Base-by-base conservation (phyloP, 148 eudicot species). In the Polygonum maritimum region DNA sequence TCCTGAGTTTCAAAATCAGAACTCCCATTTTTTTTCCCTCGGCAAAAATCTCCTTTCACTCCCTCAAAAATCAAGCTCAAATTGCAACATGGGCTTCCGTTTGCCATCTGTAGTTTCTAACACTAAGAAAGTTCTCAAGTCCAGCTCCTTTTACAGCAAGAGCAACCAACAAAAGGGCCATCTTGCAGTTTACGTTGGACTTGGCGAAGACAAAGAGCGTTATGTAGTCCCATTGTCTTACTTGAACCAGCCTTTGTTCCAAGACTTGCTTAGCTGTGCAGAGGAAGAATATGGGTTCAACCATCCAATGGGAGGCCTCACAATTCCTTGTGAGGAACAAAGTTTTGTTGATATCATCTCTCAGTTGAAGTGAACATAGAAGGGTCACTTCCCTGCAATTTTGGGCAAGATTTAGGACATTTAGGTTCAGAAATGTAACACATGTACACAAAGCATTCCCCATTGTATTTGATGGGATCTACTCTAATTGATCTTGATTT, bases 281-380 rank as follows among this genome's bases (percentile, higher is more conserved):
- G 92, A 85, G 52, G 89, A 88, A 44, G 89, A 88, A 75, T 88
- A 86, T 21, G 92, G 92, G 35, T 88, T 85, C 57, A 81, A 80
- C 74, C 85, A 88, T 48, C 84, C 83, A 15, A 88, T 82, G 88
- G 67, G 67, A 26, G 89, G 92, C 18, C 78, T 88, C 33, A 85
- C 88, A 1, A 82, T 88, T 72, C 89, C 89, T 54, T 86, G 89
- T 49, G 79, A 85, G 39, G 85, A 86, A 83, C 13, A 58, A 2
- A 21, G 0, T 3, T 58, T 58, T 58, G 67, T 9, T 9, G 67
- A 58, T 58, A 35, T 58, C 67, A 58, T 58, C 67, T 58, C 67
- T 21, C 67, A 58, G 33, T 6, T 58, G 13, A 58, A 26, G 22
- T 22, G 67, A 58, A 26, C 13, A 51, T 14, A 51, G 16, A 51